Base-by-base conservation (phyloP, 495 filamentous ascomycete species). In the Talaromyces thailandensis region DNA sequence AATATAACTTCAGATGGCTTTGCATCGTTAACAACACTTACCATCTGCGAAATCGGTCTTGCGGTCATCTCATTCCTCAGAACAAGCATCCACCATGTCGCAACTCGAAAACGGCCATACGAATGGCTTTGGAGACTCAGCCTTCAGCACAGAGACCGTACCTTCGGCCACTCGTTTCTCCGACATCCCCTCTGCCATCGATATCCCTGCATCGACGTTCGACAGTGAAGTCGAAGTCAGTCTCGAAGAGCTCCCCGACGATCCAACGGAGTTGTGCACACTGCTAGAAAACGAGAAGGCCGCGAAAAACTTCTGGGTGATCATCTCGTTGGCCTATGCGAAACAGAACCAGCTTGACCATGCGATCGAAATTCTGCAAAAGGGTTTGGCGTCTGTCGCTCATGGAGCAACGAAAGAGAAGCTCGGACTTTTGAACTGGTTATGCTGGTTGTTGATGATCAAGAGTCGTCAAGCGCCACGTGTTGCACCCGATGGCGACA, bases 281-380 rank as follows among this genome's bases (percentile, higher is more conserved):
- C 79, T 98, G 43, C 82, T 98, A 59, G 94, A 98, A 72, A 94
- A 93, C 64, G 94, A 98, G 71, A 84, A 86, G 62, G 91, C 91
- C 3, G 88, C 88, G 21, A 87, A 92, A 64, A 88, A 86, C 31
- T 93, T 92, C 69, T 98, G 94, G 94, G 92, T 98, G 80, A 91
- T 90, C 14, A 92, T 97, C 64, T 90, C 94, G 31, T 82, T 97
- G 35, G 95, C 93, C n/a, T 98, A 98, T 69, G 93, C 93, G 26
- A 98, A 97, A 75, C 92, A 96, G 73, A 84, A 87, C 40, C 93
- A 96, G 74, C 82, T 92, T 50, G 92, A 96, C 66, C 90, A 91
- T 74, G 94, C 94, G 48, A 93, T 98, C 66, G 93, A 97, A 71
- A 94, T 98, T 66, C 78, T 98, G 61, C 84, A 86, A 48, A 91